Base-by-base conservation (phyloP, 495 filamentous ascomycete genomes). In the Penicillium pancosmium region DNA sequence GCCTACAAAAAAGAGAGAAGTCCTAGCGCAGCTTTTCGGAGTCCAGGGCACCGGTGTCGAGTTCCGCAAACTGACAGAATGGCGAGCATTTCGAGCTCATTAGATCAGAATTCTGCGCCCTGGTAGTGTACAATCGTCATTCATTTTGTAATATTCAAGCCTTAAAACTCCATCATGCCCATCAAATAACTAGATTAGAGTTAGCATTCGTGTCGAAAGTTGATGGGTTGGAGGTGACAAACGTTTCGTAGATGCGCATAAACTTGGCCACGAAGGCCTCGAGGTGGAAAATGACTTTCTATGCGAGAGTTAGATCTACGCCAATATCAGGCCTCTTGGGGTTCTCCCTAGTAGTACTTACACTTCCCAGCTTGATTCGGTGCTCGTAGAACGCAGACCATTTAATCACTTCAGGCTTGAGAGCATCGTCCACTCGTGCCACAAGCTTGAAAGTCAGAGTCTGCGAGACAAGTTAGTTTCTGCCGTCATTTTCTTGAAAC, bases 261-360 rank as follows among this genome's bases (percentile, higher is more conserved):
- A 96, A 93, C 78, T 96, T 97, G 31, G 95, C 93, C 35, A 98
- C 93, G 75, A 98, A 98, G 21, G 94, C 94, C 78, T 98, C 94
- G 0, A 98, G 82, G 64, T 98, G 94, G 73, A 98, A 98, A 48
- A 98, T 97, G 23, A 93, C 88, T 84, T 98, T 98, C 80, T 87
- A 51, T 60, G 66, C n/a, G 11, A 43, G 23, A 19, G 16, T 44
- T 44, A 44, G 41, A 6, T 13, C 36, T 12, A 40, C 36, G 6
- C 16, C 16, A 19, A 44, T 16, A 18, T 44, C 15, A 19, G 9
- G 15, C n/a, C 41, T 19, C 16, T 16, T 44, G 35, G 52, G 31
- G 19, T 2, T 31, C 12, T 34, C 12, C 18, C 10, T 6, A 34
- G 27, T 31, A 54, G n/a, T 5, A 58, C 59, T 73, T 76, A 87